A percentile compares a stretch with the other conserved stretches of the same genome.
Conservation (phyloP, 2,329 filamentous ascomycete genomes). For the Cladophialophora yegresii region DNA sequence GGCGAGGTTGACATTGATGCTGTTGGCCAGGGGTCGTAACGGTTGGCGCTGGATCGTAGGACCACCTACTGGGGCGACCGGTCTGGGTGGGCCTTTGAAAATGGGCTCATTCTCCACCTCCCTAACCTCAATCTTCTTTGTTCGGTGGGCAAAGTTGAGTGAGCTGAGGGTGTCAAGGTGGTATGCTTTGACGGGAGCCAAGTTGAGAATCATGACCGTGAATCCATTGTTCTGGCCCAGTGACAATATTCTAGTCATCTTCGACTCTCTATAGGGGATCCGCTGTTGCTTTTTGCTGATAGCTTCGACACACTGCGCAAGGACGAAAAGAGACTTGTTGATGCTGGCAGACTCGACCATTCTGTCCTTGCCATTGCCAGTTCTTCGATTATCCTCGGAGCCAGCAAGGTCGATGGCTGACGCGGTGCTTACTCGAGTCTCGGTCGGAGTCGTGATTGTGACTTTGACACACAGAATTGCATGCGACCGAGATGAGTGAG, state of each 20-base stretch:
- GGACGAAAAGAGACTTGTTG: constrained; percentile 93
- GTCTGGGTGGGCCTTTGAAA: constrained; percentile 71
- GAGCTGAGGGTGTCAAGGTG: constrained; percentile 93
- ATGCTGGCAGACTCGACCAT: constrained; percentile 95
- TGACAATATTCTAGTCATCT: constrained; percentile 94
- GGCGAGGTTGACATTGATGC: constrained; percentile 70
- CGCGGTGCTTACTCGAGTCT: constrained; percentile 74
- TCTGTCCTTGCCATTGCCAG: constrained; percentile 88
- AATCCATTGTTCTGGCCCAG: constrained; percentile 93
- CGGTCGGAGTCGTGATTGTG: constrained; percentile 69
- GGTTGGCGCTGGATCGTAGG: constrained; percentile 66
- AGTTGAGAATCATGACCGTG: constrained; percentile 94
- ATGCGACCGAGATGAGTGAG: constrained; percentile 85
- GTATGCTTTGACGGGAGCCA: constrained; percentile 87
- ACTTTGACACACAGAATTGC: constrained; percentile 90
- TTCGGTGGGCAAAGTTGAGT: constrained; percentile 89
- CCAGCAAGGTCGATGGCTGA: constrained; percentile 94
- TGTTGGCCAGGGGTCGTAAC: constrained; percentile 72
- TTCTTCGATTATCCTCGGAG: constrained; percentile 91
- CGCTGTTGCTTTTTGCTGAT: constrained; percentile 74
- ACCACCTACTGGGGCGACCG: constrained; percentile 49
- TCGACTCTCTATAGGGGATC: constrained; percentile 91
- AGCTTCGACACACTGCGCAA: constrained; percentile 93
- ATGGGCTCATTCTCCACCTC: constrained; percentile 96
- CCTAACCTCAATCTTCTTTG: constrained; percentile 92